phyloP scores from a whole-genome alignment of 495 filamentous ascomycete species.

The Terfezia claveryi region DNA sequence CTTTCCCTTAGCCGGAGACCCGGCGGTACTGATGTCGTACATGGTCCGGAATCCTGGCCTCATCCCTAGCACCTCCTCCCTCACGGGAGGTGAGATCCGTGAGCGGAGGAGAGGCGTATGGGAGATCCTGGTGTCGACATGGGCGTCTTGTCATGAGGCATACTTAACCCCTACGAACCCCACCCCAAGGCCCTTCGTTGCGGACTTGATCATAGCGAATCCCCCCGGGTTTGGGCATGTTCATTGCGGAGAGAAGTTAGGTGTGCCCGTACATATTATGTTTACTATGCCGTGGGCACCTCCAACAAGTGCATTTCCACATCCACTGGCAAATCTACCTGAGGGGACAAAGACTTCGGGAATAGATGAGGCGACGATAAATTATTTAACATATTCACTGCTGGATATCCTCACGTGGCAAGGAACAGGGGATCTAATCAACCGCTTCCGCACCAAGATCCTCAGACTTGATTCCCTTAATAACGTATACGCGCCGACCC shows the following conservation, averaged over 20 bases:
- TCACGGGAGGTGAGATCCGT: constrained; percentile 43
- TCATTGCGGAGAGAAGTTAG: constrained; percentile 41
- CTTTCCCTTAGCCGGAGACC: constrained; percentile 50
- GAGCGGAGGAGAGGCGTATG: constrained; percentile 36
- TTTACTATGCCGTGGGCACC: constrained; percentile 40
- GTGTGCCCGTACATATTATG: constrained; percentile 44
- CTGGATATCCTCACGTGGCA: constrained; percentile 48
- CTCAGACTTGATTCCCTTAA: constrained; percentile 39
- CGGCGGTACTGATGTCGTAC: constrained; percentile 54
- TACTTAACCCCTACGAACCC: constrained; percentile 9
- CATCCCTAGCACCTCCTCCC: constrained; percentile 39
- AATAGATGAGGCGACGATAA: constrained; percentile 38
- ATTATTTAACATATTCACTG: constrained; percentile 51
- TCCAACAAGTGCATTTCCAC: constrained; percentile 45
- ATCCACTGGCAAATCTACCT: constrained; percentile 38
- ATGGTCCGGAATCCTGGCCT: constrained; percentile 63
- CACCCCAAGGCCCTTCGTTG: constrained; percentile 29
- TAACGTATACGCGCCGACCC: constrained; percentile 40
- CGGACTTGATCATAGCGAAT: constrained; percentile 48
- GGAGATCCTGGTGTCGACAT: constrained; percentile 38
- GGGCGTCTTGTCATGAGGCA: constrained; percentile 38
- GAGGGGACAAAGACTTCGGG: constrained; percentile 32
- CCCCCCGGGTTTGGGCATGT: constrained; percentile 45
- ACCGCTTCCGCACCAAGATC: constrained; percentile 37
- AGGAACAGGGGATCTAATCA: constrained; percentile 39